These are phyloP conservation scores for Rhodomyrtus tomentosa DNA, from an alignment of 345 rosid species.

Conservation along the genomic window DNA sequence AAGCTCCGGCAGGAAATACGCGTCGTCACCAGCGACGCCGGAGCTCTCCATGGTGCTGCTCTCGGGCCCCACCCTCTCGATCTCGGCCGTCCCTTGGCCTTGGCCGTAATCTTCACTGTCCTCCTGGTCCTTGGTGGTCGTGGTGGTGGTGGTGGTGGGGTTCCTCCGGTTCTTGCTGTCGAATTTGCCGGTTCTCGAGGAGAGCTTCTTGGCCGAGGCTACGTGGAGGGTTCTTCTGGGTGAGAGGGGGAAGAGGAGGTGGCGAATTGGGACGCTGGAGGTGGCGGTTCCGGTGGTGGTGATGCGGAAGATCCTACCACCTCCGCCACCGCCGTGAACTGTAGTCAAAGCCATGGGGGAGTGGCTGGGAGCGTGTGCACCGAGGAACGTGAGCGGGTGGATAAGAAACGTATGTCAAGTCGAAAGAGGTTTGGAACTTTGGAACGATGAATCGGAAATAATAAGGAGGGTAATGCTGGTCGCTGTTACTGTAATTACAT, in stretches of 20 bases:
- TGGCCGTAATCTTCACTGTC: slow-evolving; percentile 7
- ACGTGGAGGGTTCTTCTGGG: slow-evolving; percentile 20
- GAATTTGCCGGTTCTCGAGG: slow-evolving; percentile 57
- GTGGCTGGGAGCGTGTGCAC: not conserved
- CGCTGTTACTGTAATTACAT: too few relatives aligned
- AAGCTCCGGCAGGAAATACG: slow-evolving; percentile 37
- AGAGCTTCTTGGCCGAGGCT: slow-evolving; percentile 47
- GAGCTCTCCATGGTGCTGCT: slow-evolving; percentile 12
- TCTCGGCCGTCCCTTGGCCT: slow-evolving; percentile 6
- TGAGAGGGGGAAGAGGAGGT: slow-evolving; percentile 9
- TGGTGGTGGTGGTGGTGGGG: not conserved
- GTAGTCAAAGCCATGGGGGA: slow-evolving; percentile 36
- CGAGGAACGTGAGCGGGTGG: not conserved
- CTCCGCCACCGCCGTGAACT: slow-evolving; percentile 22
- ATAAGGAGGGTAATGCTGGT: not conserved
- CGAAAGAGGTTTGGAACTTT: too few relatives aligned
- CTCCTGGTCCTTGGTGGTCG: slow-evolving; percentile 32
- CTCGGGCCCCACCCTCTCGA: slow-evolving; percentile 15
- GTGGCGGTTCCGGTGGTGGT: slow-evolving; percentile 6
- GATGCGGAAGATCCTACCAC: slow-evolving; percentile 18
- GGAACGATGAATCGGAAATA: not conserved
- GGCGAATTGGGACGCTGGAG: slow-evolving; percentile 6
- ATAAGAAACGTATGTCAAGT: not conserved
- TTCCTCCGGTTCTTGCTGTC: slow-evolving; percentile 51
- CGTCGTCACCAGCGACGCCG: slow-evolving; percentile 12